Conservation (phyloP, 352 stramenopile species). For the Thalassiosira hispida region DNA sequence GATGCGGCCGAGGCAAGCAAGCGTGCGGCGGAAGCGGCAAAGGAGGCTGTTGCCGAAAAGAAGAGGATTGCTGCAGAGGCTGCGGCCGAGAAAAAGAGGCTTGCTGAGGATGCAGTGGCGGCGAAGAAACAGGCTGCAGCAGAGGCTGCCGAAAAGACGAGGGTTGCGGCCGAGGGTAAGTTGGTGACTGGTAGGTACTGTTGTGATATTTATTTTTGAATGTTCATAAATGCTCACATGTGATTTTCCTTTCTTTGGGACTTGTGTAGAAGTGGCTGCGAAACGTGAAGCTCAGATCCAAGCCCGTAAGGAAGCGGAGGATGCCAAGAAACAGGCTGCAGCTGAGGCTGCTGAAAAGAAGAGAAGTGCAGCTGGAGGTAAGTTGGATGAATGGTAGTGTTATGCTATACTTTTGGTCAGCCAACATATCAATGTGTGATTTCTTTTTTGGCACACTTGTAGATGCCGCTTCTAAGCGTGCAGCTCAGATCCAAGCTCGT, state of each 20-base stretch:
- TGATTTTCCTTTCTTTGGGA: no score
- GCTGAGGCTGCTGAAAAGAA: slow-evolving; percentile 24
- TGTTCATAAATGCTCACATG: no score
- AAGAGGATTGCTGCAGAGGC: slow-evolving; percentile 4
- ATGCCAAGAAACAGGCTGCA: slow-evolving; percentile 24
- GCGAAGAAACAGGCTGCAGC: slow-evolving; percentile 5
- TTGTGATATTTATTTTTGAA: neutral
- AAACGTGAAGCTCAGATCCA: slow-evolving; percentile 12
- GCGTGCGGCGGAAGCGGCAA: slow-evolving; percentile 1
- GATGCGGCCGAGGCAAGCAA: slow-evolving; percentile 1
- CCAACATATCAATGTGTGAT: no score
- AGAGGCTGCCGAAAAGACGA: slow-evolving; percentile 8
- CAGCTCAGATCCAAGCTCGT: neutral
- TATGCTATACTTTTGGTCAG: neutral
- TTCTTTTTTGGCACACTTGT: no score
- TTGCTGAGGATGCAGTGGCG: neutral
- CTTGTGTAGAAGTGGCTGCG: slow-evolving; percentile 13
- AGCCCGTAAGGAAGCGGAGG: neutral
- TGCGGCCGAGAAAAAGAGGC: slow-evolving; percentile 10
- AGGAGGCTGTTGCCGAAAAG: slow-evolving; percentile 19
- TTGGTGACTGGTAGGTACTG: slow-evolving; percentile 8
- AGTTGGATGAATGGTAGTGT: neutral
- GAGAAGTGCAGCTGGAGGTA: slow-evolving; percentile 9
- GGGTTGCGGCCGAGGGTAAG: slow-evolving; percentile 15
- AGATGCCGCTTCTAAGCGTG: slow-evolving; percentile 12